These are phyloP conservation scores for Debaryomyces psychrophilus DNA, from an alignment of 1,139 yeast species.

Conservation along the genomic window DNA sequence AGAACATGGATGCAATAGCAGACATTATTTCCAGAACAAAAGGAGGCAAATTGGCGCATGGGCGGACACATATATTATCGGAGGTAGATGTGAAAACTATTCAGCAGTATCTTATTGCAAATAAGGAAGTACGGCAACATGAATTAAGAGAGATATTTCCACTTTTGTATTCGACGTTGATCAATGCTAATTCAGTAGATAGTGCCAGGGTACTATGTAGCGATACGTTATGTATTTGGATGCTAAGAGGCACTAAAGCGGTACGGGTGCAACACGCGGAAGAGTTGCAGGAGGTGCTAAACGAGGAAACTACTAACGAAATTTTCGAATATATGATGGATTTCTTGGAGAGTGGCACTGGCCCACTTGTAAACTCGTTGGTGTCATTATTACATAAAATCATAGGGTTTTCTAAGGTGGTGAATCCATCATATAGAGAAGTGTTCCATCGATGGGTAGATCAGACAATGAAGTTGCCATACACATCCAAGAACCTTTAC, in stretches of 20 bases:
- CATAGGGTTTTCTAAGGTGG: slow-evolving; percentile 19
- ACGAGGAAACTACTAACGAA: slow-evolving; percentile 1
- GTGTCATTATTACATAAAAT: slow-evolving; percentile 46
- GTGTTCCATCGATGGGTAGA: slow-evolving; percentile 49
- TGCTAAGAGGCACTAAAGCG: slow-evolving; percentile 52
- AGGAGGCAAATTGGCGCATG: background rate
- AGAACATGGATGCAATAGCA: background rate
- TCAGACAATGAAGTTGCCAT: slow-evolving; percentile 44
- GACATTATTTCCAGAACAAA: background rate
- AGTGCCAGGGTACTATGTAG: slow-evolving; percentile 45
- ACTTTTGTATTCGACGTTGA: slow-evolving; percentile 2
- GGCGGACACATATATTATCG: background rate
- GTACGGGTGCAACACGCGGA: slow-evolving; percentile 1
- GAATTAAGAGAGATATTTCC: slow-evolving; percentile 1
- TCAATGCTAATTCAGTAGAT: slow-evolving; percentile 3
- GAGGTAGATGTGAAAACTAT: background rate
- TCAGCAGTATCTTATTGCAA: slow-evolving; percentile 3
- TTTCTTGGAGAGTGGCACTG: slow-evolving; percentile 71
- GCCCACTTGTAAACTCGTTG: slow-evolving; percentile 70
- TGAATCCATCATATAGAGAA: slow-evolving; percentile 9
- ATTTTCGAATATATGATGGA: slow-evolving; percentile 60
- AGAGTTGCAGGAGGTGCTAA: background rate
- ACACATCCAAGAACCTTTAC: slow-evolving; percentile 60
- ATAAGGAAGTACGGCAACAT: slow-evolving; percentile 3
- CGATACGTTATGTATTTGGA: slow-evolving; percentile 68